A percentile compares a stretch with the other conserved stretches of the same genome.
Conservation (phyloP, 129 eudicot species). For the Arctium minus region DNA sequence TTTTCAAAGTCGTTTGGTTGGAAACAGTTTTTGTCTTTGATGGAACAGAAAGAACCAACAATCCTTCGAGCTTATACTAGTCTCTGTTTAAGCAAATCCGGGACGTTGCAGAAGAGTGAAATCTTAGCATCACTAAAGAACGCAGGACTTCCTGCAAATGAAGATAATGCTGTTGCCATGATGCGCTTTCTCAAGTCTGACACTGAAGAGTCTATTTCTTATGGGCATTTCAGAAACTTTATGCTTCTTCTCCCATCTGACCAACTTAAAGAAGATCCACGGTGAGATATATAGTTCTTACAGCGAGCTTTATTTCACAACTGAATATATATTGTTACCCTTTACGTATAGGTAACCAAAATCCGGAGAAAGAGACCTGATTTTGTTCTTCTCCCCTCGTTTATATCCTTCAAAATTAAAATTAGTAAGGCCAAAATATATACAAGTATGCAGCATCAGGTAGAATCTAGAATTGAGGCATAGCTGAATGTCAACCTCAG, state of each 20-base stretch:
- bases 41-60: slow-evolving; percentile 98
- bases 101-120: slow-evolving; percentile 89
- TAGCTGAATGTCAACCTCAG: neutral
- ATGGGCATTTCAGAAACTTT: slow-evolving; percentile 93
- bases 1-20: slow-evolving; percentile 96
- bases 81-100: slow-evolving; percentile 93
- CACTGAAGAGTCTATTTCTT: slow-evolving; percentile 83
- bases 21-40: slow-evolving; percentile 86
- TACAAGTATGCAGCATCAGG: neutral
- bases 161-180: slow-evolving; percentile 98
- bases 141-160: slow-evolving; percentile 97
- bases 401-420: no score
- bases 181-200: slow-evolving; percentile 93
- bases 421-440: neutral
- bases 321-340: neutral
- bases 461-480: neutral
- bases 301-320: neutral
- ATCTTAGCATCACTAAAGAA: slow-evolving; percentile 77
- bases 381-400: no score
- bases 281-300: slow-evolving; percentile 38
- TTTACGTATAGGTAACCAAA: no score
- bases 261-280: slow-evolving; percentile 93
- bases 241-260: slow-evolving; percentile 94
- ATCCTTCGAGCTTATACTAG: slow-evolving; percentile 91
- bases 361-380: no score